Base-by-base conservation (phyloP, 139 green algal species). In the Chlorella sp. region DNA sequence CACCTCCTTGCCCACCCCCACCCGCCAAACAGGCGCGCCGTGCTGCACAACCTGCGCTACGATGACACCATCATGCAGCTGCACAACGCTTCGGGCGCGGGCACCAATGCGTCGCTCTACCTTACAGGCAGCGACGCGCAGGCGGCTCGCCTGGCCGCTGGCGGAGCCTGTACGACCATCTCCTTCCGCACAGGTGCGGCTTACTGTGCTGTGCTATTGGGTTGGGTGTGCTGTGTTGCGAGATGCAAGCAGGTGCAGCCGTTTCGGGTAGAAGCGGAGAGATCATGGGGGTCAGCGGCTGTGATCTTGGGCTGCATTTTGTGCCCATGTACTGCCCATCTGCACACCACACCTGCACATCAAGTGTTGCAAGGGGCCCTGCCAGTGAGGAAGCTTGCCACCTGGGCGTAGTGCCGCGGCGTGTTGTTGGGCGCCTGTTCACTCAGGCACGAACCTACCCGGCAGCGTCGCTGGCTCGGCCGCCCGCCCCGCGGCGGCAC, bases 41-140 rank as follows among this genome's bases (percentile, higher is more conserved):
- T 97, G 23, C 85, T 99, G 56, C 91, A 94, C 85, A 98, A 99
- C 87, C 72, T 99, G 21, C 84, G 84, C 18, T 93, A 85, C 57
- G 90, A 99, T 79, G 91, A 95, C 70, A 26, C 80, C 21, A 34
- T 96, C 65, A 81, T 81, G 7, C 60, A 65, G 7, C 92, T 97
- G 57, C 80, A 80, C 55, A 97, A 98, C 87, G 94, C 95, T 2
- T 83, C 93, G 3, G 95, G 94, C 6, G 88, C 87, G 6, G 94
- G 94, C 38, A 81, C 78, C 17, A 78, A 39, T 20, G 69, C 78
- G 34, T 82, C 78, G 39, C 69, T 78, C 7, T 83, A 76, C 60
- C 68, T 89, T 28, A 78, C 75, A 17, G 71, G 44, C n/a, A 70
- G 60, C 4, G 87, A 75, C 11, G 82, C 51, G 51, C 62, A 80